Conservation (phyloP, 2,329 filamentous ascomycete genomes). For the Graphilbum ipis-grandicollis region DNA sequence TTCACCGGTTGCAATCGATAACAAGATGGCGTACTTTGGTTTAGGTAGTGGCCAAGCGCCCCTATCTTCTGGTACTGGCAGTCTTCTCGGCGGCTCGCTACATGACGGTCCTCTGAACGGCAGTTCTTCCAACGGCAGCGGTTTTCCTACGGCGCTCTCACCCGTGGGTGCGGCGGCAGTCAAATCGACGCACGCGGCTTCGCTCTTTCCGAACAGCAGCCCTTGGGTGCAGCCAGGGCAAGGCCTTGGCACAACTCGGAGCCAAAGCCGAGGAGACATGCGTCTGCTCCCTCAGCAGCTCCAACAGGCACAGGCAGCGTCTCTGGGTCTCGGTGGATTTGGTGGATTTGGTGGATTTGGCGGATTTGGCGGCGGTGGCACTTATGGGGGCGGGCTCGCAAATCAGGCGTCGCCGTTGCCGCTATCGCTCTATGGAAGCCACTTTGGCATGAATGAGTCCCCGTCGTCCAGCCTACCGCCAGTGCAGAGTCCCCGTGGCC, state of each 20-base stretch:
- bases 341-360: not conserved
- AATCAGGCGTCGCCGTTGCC: too few relatives aligned
- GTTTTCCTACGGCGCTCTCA: conserved; percentile 8
- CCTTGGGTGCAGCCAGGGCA: conserved; percentile 5
- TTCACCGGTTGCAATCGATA: not conserved
- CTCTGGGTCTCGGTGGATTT: conserved; percentile 1
- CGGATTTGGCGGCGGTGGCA: not conserved
- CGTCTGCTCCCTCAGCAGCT: conserved; percentile 6
- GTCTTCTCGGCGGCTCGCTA: too few relatives aligned
- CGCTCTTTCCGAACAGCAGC: not conserved
- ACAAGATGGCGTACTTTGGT: not conserved
- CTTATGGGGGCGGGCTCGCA: not conserved
- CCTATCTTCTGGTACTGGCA: too few relatives aligned
- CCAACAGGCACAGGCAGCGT: conserved; percentile 5
- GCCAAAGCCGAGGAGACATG: not conserved
- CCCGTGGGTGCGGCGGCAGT: conserved; percentile 5
- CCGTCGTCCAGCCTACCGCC: conserved; percentile 14
- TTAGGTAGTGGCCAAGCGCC: not conserved
- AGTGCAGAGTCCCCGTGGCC: conserved; percentile 16
- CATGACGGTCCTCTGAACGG: too few relatives aligned
- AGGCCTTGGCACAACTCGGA: not conserved
- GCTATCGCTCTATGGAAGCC: conserved; percentile 12
- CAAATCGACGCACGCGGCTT: not conserved
- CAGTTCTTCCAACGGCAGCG: conserved; percentile 3
- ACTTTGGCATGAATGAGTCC: conserved; percentile 11